Conservation (phyloP, 1,284 basidiomycete species). For the Kalmanozyma brasiliensis region DNA sequence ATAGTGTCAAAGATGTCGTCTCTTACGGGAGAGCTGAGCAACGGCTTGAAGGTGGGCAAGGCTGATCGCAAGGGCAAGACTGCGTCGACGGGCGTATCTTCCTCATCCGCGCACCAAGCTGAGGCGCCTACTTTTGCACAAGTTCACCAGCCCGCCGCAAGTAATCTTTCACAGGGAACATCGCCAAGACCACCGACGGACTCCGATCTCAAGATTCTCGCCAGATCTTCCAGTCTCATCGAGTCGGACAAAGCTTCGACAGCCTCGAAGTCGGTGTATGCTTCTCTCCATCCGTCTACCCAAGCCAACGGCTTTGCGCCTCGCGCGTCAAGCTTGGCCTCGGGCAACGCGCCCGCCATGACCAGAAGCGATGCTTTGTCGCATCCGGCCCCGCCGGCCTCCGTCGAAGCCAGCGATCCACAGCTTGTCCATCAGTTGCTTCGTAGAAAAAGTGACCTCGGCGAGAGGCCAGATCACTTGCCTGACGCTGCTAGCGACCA, state of each 20-base stretch:
- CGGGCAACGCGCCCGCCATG: slow-evolving; percentile 22
- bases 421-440: slow-evolving; percentile 52
- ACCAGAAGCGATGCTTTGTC: slow-evolving; percentile 37
- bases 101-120: background rate
- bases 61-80: slow-evolving; percentile 14
- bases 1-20: slow-evolving; percentile 48
- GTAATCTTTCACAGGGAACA: background rate
- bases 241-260: slow-evolving; percentile 32
- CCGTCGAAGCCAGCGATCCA: slow-evolving; percentile 48
- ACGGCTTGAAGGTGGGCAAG: slow-evolving; percentile 13
- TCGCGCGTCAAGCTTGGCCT: slow-evolving; percentile 27
- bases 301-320: slow-evolving; percentile 21
- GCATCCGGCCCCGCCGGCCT: slow-evolving; percentile 53
- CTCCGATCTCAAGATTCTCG: slow-evolving; percentile 24
- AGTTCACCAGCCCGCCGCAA: background rate
- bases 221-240: slow-evolving; percentile 35
- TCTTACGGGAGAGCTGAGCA: slow-evolving; percentile 22
- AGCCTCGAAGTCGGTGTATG: slow-evolving; percentile 23
- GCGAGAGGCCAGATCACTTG: slow-evolving; percentile 11
- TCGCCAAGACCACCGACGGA: slow-evolving; percentile 9
- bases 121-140: background rate
- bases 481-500: slow-evolving; percentile 53
- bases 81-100: slow-evolving; percentile 1
- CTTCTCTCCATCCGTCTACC: slow-evolving; percentile 24
- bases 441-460: slow-evolving; percentile 47